phyloP scores from a whole-genome alignment of 116 monocot genomes.

The Dioscorea cayenensis region DNA sequence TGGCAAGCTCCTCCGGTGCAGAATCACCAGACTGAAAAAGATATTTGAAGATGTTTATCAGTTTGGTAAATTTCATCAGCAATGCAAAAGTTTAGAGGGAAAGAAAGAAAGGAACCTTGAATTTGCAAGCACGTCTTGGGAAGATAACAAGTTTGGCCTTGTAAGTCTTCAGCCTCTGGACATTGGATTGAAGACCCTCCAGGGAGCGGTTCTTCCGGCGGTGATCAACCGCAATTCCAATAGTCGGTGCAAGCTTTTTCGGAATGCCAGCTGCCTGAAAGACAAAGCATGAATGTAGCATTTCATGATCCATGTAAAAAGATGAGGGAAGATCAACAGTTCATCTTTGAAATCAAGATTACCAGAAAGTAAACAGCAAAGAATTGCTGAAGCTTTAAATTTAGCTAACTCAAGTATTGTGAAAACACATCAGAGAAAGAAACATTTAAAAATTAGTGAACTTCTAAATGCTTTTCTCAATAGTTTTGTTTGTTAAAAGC shows the following conservation, averaged over 20 bases:
- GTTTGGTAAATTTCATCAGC: neutral
- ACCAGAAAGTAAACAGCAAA: too few species aligned
- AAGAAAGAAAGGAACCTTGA: constrained; percentile 17
- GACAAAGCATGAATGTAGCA: neutral
- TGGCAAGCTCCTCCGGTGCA: constrained; percentile 25
- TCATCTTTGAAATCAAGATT: too few species aligned
- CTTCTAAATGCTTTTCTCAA: too few species aligned
- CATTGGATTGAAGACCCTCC: constrained; percentile 40
- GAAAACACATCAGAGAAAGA: too few species aligned
- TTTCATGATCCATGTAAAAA: too few species aligned
- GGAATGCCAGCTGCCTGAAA: constrained; percentile 38
- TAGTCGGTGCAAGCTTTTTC: constrained; percentile 31
- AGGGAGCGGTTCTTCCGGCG: constrained; percentile 36
- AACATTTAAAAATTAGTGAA: too few species aligned
- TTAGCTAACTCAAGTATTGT: too few species aligned
- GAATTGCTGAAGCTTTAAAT: too few species aligned
- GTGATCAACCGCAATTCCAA: constrained; percentile 45
- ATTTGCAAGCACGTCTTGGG: constrained; percentile 32
- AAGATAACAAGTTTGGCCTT: constrained; percentile 50
- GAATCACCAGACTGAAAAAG: constrained; percentile 32
- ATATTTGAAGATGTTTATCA: neutral
- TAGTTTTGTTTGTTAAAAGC: too few species aligned
- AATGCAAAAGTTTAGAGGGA: neutral
- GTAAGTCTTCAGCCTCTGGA: constrained; percentile 39
- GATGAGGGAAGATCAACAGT: too few species aligned